These are phyloP conservation scores for Epichloe typhina DNA, from an alignment of 2,329 filamentous ascomycete species.

Conservation along the genomic window DNA sequence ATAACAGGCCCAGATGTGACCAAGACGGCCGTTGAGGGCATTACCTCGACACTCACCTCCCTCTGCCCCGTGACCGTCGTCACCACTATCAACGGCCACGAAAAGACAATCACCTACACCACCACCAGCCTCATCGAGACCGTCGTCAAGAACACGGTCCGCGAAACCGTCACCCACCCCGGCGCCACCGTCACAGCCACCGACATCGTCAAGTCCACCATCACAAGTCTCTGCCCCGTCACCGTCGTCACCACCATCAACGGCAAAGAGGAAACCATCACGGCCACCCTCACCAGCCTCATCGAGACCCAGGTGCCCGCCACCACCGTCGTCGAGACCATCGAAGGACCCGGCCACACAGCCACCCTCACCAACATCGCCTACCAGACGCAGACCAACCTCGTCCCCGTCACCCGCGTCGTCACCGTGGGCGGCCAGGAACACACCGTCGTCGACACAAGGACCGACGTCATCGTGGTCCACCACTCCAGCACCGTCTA, in stretches of 20 bases:
- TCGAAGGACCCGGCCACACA: slow-evolving; percentile 5
- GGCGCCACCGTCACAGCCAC: slow-evolving; percentile 8
- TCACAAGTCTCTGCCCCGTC: slow-evolving; percentile 23
- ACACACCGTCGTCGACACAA: slow-evolving; percentile 11
- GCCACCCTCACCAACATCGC: slow-evolving; percentile 8
- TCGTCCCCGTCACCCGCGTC: slow-evolving; percentile 18
- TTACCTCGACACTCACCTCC: slow-evolving; percentile 29
- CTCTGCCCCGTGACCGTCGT: slow-evolving; percentile 32
- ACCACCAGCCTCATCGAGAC: slow-evolving; percentile 26
- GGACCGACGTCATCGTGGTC: slow-evolving; percentile 16
- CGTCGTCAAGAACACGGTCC: slow-evolving; percentile 18
- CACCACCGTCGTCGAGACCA: slow-evolving; percentile 23
- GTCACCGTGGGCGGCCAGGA: slow-evolving; percentile 21
- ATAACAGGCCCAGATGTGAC: slow-evolving; percentile 19
- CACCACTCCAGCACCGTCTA: slow-evolving; percentile 17
- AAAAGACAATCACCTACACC: slow-evolving; percentile 23
- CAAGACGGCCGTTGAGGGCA: slow-evolving; percentile 19
- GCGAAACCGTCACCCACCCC: slow-evolving; percentile 9
- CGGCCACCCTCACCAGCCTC: slow-evolving; percentile 26
- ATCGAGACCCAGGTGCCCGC: slow-evolving; percentile 16
- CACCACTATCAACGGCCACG: slow-evolving; percentile 27
- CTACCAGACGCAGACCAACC: slow-evolving; percentile 30
- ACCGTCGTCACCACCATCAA: slow-evolving; percentile 30
- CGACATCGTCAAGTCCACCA: slow-evolving; percentile 23
- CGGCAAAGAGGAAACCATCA: slow-evolving; percentile 23